Base-by-base conservation (phyloP, 169 alveolate species). In the Cytauxzoon felis region DNA sequence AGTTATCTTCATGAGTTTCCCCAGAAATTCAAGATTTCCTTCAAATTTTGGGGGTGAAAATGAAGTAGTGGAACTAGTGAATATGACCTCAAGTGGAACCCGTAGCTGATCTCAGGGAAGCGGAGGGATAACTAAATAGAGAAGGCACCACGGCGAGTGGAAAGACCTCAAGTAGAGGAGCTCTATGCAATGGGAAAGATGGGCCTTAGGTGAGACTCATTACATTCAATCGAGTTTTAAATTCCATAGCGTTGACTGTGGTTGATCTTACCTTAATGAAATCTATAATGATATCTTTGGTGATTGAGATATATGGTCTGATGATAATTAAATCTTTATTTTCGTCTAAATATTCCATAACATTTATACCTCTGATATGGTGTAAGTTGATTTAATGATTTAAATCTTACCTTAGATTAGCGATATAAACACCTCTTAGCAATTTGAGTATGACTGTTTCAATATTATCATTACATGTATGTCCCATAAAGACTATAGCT, bases 371-470 rank as follows among this genome's bases (percentile, higher is more conserved):
- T 43, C 82, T 72, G 59, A 27, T 0, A 47, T 8, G 11, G n/a
- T 47, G 23, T 9, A 16, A 9, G 11, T 48, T n/a, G 9, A 48
- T n/a, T n/a, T 48, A 19, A 27, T 13, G 9, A 53, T 9, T 19
- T 7, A 19, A 0, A 0, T 45, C 80, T 5, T 54, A 63, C 79
- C 34, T 59, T 26, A 75, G 56, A 32, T 75, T 75, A 21, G 61
- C 40, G 27, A 75, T 29, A 42, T 54, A 69, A 6, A 67, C 61
- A 5, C 80, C 85, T 13, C 85, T 66, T 34, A 66, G 26, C 13
- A 75, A 29, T 32, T 75, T 75, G 26, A 65, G 71, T 13, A 75
- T 18, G 16, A 75, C 38, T 0, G 85, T 75, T 23, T 75, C 85
- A 27, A 75, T 62, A 29, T 53, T 65, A 49, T 75, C 85, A 18